phyloP scores from a whole-genome alignment of 1,284 basidiomycete genomes.

The Inonotus hispidus region DNA sequence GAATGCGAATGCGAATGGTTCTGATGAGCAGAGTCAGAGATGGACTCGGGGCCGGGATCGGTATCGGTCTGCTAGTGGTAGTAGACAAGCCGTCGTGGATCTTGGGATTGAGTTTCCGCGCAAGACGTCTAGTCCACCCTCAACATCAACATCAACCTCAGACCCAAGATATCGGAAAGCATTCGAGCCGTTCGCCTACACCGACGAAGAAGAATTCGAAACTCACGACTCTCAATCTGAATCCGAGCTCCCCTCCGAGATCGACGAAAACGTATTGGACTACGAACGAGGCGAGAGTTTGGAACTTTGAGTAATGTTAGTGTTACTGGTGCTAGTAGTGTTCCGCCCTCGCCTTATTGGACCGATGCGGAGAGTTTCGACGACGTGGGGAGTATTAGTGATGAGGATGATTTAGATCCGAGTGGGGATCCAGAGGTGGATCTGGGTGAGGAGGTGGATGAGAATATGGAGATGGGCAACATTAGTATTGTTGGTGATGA shows the following conservation, averaged over 20 bases:
- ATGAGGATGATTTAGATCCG: no score
- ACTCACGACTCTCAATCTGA: background rate
- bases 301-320: background rate
- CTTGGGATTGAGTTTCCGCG: background rate
- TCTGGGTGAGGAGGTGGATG: background rate
- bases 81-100: no score
- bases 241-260: background rate
- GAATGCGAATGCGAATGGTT: no score
- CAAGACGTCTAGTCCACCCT: background rate
- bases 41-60: no score
- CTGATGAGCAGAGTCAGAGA: no score
- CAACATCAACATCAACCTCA: background rate
- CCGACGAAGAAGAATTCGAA: no score
- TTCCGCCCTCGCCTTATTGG: conserved; percentile 6
- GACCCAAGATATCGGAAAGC: no score
- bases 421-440: no score
- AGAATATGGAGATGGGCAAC: no score
- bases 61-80: no score
- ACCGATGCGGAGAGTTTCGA: background rate
- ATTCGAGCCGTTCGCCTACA: no score
- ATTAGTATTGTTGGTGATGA: no score
- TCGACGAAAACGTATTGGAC: background rate
- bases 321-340: background rate
- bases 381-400: background rate
- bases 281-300: background rate